These are phyloP conservation scores for Noccaea caerulescens DNA, from an alignment of 345 rosid species.

Conservation along the genomic window DNA sequence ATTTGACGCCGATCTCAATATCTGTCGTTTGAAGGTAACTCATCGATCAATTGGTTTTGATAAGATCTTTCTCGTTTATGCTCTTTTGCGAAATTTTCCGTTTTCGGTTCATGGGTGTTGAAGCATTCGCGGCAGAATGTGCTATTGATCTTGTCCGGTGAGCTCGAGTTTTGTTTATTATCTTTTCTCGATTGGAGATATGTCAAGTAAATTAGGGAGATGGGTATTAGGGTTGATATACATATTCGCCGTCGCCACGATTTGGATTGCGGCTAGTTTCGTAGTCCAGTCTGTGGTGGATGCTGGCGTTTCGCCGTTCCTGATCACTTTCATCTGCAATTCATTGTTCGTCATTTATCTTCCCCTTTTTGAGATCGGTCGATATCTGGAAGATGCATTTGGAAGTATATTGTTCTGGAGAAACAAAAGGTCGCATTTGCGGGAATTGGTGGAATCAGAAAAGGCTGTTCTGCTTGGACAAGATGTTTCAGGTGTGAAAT, in stretches of 20 bases:
- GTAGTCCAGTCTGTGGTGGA: slow-evolving; percentile 93
- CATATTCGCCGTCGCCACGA: slow-evolving; percentile 79
- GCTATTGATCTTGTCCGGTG: slow-evolving; percentile 16
- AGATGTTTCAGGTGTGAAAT: slow-evolving; percentile 42
- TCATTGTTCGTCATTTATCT: slow-evolving; percentile 81
- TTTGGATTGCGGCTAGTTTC: slow-evolving; percentile 96
- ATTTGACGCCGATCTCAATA: slow-evolving; percentile 28
- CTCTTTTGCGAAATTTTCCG: slow-evolving; percentile 1
- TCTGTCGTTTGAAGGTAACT: slow-evolving; percentile 13
- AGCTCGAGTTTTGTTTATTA: slow-evolving; percentile 11
- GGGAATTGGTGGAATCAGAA: slow-evolving; percentile 65
- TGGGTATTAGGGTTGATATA: slow-evolving; percentile 80
- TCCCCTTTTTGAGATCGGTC: slow-evolving; percentile 75
- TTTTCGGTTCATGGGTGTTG: slow-evolving; percentile 5
- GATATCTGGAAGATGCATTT: slow-evolving; percentile 69
- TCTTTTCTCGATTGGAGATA: slow-evolving; percentile 41
- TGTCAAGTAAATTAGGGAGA: slow-evolving; percentile 65
- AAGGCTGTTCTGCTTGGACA: slow-evolving; percentile 67
- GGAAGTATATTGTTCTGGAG: slow-evolving; percentile 75
- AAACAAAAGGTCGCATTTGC: slow-evolving; percentile 49
- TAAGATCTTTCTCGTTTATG: not conserved
- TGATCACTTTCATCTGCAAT: slow-evolving; percentile 92
- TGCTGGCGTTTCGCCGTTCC: slow-evolving; percentile 89
- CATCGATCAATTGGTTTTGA: not conserved
- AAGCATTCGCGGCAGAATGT: slow-evolving; percentile 6